Evolutionary conservation across 371 early-diverging fungal genomes (phyloP), one percentile per base, ranked within the genome.

Genomic region (Mucor velutinosus): DNA sequence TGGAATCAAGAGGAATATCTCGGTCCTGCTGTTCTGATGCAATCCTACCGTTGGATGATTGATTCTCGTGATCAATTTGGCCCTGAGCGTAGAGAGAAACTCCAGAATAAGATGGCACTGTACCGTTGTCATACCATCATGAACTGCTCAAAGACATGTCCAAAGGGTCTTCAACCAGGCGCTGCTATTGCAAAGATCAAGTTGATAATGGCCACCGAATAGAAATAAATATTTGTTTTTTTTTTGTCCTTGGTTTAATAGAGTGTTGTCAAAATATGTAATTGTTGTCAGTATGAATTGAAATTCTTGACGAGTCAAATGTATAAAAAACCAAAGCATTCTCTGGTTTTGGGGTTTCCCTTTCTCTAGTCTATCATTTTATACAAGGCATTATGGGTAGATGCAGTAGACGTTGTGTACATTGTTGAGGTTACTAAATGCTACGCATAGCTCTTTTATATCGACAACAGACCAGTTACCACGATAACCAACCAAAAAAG

Each of bases 51-150:
- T 76, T 98, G 98, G 98, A 97, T 97, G 94, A 90, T 90, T 60
- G 98, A 98, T 81, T 92, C 93, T 43, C 93, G 98, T 77, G 99
- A 98, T 81, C 93, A 97, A 69, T 93, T 90, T 76, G 94, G 94
- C 41, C 69, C 79, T 63, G 94, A 97, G 78, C 93, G 99, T 72
- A 89, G 96, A 67, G 89, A 86, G 63, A 89, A 89, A 58, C 85
- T 98, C 70, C 97, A 98, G 80, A 95, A 96, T 79, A 91, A 95
- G 53, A 96, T 96, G 93, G 91, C 95, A 8, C 86, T 97, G 11
- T 98, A 96, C 87, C 93, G 97, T 60, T 98, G 99, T 90, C 99
- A 98, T 85, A 97, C 97, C 65, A 98, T 98, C 82, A 97, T 97
- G 99, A 97, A 97, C 90, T 97, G 99, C 80, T 86, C 96, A 62